Percentiles rank a stretch among this genome's conserved stretches.
phyloP scores from a whole-genome alignment of 805 yeast species.

The Naumovozyma baii region DNA sequence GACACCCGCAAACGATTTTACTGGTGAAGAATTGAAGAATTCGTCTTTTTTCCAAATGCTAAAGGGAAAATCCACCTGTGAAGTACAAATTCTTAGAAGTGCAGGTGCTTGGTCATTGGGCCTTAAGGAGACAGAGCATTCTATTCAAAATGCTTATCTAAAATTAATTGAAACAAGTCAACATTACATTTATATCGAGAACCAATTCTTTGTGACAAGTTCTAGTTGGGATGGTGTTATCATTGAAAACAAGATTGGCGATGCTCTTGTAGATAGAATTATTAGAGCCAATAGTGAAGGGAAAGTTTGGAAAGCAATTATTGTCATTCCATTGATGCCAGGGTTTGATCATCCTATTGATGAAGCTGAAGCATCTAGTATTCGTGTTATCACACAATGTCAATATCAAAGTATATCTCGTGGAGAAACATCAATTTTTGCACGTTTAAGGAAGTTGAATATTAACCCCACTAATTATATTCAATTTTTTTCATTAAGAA shows the following conservation, averaged over 20 bases:
- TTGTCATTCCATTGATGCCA: conserved; percentile 92
- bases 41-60: conserved; percentile 34
- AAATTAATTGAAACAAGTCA: conserved; percentile 85
- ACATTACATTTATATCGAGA: conserved; percentile 89
- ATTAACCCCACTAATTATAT: conserved; percentile 86
- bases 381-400: conserved; percentile 91
- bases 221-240: conserved; percentile 75
- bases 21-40: conserved; percentile 55
- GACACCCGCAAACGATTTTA: conserved; percentile 85
- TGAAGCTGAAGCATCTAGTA: conserved; percentile 87
- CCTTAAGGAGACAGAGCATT: conserved; percentile 69
- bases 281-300: conserved; percentile 74
- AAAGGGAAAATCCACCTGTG: conserved; percentile 73
- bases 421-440: conserved; percentile 81
- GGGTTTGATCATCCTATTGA: conserved; percentile 94
- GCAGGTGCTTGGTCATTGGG: conserved; percentile 93
- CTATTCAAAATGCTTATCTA: conserved; percentile 87
- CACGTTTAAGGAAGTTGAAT: conserved; percentile 65
- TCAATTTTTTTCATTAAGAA: conserved; percentile 82
- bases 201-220: conserved; percentile 90
- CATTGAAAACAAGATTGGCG: conserved; percentile 79
- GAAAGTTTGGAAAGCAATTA: conserved; percentile 79
- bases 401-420: conserved; percentile 89
- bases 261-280: conserved; percentile 94
- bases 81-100: conserved; percentile 80